These are phyloP conservation scores for Hypoxylon sp. DNA, from an alignment of 2,329 filamentous ascomycete genomes.

Conservation along the genomic window DNA sequence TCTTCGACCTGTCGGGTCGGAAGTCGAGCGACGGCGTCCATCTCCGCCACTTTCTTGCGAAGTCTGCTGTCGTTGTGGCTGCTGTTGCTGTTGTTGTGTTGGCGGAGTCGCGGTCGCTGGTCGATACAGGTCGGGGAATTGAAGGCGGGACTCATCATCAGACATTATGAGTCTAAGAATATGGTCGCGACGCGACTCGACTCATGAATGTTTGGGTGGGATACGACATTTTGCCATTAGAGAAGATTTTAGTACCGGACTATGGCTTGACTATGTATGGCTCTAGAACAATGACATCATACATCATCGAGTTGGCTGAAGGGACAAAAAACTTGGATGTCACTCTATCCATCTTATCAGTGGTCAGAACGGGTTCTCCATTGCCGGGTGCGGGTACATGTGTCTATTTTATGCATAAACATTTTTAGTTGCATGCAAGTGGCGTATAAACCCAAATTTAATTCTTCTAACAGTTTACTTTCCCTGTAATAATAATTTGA, in stretches of 20 bases:
- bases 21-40: conserved; percentile 40
- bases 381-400: too few species aligned
- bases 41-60: too few species aligned
- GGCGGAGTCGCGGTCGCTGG: conserved; percentile 18
- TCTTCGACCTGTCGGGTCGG: conserved; percentile 38
- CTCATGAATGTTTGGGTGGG: conserved; percentile 3
- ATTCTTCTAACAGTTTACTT: too few species aligned
- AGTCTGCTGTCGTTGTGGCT: conserved; percentile 16
- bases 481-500: too few species aligned
- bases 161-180: conserved; percentile 32
- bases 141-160: conserved; percentile 30
- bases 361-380: too few species aligned
- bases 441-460: too few species aligned
- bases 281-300: conserved; percentile 29
- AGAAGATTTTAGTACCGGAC: conserved; percentile 5
- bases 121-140: conserved; percentile 28
- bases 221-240: conserved; percentile 20
- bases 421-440: too few species aligned
- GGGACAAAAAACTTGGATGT: conserved; percentile 28
- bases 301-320: conserved; percentile 7
- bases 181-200: conserved; percentile 2
- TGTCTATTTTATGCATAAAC: too few species aligned
- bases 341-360: conserved; percentile 20
- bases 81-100: conserved; percentile 11
- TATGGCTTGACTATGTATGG: too few species aligned